Evolutionary conservation across 2,329 filamentous ascomycete genomes (phyloP).

Genomic region (Akanthomyces muscarius): DNA sequence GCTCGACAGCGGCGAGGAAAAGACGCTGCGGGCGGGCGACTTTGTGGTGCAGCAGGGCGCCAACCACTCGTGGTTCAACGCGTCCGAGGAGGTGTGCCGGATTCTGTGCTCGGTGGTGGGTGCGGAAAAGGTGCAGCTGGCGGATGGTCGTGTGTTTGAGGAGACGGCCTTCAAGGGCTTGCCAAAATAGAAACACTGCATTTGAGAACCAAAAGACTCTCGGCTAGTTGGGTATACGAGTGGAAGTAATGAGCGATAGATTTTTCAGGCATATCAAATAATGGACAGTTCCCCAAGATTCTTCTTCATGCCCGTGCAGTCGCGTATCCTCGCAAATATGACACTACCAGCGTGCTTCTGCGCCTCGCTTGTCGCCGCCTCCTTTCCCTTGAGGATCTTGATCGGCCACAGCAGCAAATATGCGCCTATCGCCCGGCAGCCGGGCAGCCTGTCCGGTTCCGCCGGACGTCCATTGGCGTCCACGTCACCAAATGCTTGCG

Average conservation of each 20-base stretch:
- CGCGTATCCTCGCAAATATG: slow-evolving; percentile 36
- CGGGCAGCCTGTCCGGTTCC: slow-evolving; percentile 23
- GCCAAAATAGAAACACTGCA: neutral
- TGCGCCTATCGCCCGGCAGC: slow-evolving; percentile 32
- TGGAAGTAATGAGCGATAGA: neutral
- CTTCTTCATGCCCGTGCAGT: slow-evolving; percentile 37
- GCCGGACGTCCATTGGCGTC: neutral
- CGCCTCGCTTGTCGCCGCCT: slow-evolving; percentile 22
- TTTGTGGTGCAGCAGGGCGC: slow-evolving; percentile 39
- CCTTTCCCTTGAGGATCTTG: slow-evolving; percentile 30
- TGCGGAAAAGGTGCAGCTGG: slow-evolving; percentile 36
- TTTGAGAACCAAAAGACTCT: neutral
- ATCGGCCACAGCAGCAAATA: slow-evolving; percentile 39
- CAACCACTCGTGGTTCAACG: slow-evolving; percentile 44
- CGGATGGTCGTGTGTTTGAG: slow-evolving; percentile 34
- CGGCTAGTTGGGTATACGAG: neutral
- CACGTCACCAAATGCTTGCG: slow-evolving; percentile 35
- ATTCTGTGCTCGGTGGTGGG: slow-evolving; percentile 39
- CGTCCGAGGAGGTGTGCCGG: slow-evolving; percentile 32
- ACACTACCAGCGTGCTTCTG: slow-evolving; percentile 28
- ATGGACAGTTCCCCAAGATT: slow-evolving; percentile 28
- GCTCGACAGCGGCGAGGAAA: slow-evolving; percentile 40
- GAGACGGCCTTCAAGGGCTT: slow-evolving; percentile 26
- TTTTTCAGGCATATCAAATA: slow-evolving; percentile 18
- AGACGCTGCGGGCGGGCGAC: slow-evolving; percentile 34